Conservation (phyloP, 176 grass and related monocot species). For the Musa troglodytarum region DNA sequence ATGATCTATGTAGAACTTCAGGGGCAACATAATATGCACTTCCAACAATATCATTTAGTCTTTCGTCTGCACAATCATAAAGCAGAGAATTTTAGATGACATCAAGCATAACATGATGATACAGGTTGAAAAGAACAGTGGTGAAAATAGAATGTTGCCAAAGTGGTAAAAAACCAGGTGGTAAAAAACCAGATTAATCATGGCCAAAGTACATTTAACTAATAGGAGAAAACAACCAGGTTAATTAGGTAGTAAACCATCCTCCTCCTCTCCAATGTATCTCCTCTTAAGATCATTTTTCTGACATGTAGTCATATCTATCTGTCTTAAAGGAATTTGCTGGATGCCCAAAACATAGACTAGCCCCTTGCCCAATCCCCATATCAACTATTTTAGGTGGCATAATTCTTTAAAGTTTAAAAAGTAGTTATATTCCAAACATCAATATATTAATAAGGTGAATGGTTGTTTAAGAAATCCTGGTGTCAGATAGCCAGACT, state of each 20-base stretch:
- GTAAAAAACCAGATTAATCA: too few species aligned
- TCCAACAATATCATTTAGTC: constrained; percentile 8
- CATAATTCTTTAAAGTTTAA: too few species aligned
- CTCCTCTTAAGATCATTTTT: background rate
- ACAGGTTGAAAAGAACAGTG: background rate
- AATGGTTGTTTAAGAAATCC: too few species aligned
- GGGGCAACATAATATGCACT: constrained; percentile 19
- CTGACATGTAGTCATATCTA: background rate
- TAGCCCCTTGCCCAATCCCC: too few species aligned
- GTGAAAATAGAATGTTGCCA: background rate
- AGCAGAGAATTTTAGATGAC: background rate
- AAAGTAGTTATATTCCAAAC: too few species aligned
- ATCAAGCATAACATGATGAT: background rate
- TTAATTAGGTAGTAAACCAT: background rate
- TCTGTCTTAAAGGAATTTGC: background rate
- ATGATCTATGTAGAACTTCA: constrained; percentile 15
- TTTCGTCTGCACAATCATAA: constrained; percentile 4
- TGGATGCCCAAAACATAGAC: background rate
- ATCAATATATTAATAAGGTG: too few species aligned
- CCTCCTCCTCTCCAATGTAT: background rate
- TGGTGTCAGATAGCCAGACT: too few species aligned
- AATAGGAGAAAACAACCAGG: background rate
- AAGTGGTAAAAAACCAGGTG: too few species aligned
- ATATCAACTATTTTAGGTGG: too few species aligned
- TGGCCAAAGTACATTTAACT: too few species aligned